Evolutionary conservation across 148 eudicot genomes (phyloP).

Genomic region (Camellia granthamiana): DNA sequence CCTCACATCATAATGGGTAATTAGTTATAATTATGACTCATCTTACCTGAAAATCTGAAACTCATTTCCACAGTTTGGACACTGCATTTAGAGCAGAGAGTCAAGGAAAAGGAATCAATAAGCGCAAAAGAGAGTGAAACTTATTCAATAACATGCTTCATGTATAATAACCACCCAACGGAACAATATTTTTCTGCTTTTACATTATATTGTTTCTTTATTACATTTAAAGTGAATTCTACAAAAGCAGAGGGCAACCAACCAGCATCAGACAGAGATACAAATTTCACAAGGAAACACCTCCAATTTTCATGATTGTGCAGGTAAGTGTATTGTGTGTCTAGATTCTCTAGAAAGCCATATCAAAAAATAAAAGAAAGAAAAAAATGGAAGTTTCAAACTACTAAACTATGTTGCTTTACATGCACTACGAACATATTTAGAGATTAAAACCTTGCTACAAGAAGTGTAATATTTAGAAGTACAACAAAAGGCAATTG

Average conservation of each 20-base stretch:
- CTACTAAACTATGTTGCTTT: not conserved
- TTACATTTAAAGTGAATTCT: not conserved
- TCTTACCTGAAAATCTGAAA: constrained; percentile 86
- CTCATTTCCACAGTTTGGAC: constrained; percentile 84
- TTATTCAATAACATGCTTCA: not conserved
- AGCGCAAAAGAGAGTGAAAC: not conserved
- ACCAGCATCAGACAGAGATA: not conserved
- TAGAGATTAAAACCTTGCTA: not conserved
- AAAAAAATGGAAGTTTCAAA: not conserved
- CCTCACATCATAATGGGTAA: constrained; percentile 2
- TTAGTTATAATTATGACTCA: not conserved
- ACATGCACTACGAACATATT: not conserved
- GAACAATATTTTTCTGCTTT: not conserved
- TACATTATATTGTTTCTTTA: not conserved
- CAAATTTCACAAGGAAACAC: not conserved
- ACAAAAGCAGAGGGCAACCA: not conserved
- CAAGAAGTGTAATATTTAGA: not conserved
- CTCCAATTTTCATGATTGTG: not conserved
- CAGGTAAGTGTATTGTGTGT: not conserved
- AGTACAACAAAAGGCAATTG: not conserved
- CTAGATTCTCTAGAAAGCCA: not conserved
- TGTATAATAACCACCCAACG: not conserved
- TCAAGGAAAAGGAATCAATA: constrained; percentile 3
- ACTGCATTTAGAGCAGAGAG: constrained; percentile 50
- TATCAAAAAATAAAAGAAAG: not conserved